Evolutionary conservation across 176 grass and related monocot species (phyloP).

Genomic region (Cenchrus purpureus): DNA sequence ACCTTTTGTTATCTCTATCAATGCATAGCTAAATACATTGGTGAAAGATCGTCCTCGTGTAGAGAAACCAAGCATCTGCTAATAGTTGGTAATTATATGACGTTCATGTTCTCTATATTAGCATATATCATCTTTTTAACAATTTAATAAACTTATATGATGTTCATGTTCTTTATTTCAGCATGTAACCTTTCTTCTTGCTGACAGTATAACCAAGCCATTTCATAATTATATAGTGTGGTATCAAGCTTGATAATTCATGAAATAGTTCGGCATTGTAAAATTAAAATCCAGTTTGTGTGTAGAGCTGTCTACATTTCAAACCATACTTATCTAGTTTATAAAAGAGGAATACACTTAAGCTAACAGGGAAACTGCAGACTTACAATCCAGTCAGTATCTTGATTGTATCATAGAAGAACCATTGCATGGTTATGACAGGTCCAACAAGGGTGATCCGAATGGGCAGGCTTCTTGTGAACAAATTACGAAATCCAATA

Average conservation of each 20-base stretch:
- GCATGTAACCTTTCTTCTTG: background rate
- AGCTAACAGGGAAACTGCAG: slow-evolving; percentile 7
- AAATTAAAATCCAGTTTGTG: background rate
- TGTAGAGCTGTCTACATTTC: background rate
- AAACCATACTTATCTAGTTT: slow-evolving; percentile 13
- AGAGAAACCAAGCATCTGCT: background rate
- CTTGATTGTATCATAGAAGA: slow-evolving; percentile 96
- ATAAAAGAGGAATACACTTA: background rate
- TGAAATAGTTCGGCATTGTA: background rate
- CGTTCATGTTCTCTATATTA: background rate
- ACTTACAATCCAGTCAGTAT: slow-evolving; percentile 93
- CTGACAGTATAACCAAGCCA: background rate
- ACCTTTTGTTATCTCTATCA: background rate
- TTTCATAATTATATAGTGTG: background rate
- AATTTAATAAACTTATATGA: background rate
- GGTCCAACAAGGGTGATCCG: slow-evolving; percentile 88
- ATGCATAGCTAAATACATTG: background rate
- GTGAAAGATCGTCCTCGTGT: background rate
- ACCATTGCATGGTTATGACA: slow-evolving; percentile 93
- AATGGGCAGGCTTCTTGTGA: slow-evolving; percentile 89
- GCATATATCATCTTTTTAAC: background rate
- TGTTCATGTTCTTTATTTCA: background rate
- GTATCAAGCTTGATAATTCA: background rate
- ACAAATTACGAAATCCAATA: slow-evolving; percentile 80
- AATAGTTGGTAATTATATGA: background rate